Evolutionary conservation across 2,329 filamentous ascomycete species (phyloP).

Genomic region (Aspergillus sp.): DNA sequence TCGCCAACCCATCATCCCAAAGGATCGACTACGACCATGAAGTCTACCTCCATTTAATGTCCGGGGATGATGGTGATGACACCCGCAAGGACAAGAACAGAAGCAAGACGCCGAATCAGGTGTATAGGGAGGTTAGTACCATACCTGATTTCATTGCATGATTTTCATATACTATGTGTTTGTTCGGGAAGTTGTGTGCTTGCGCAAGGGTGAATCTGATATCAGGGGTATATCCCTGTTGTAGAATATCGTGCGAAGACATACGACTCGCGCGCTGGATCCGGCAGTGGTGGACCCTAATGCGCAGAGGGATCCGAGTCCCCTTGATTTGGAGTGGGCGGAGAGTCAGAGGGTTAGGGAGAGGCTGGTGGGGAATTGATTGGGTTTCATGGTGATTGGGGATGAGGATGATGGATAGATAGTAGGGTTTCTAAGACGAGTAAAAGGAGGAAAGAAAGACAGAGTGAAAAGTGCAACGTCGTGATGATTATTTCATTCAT

Average conservation of each 20-base stretch:
- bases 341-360: slow-evolving; percentile 23
- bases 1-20: slow-evolving; percentile 19
- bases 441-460: background rate
- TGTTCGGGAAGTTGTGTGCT: no score
- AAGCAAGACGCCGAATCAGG: slow-evolving; percentile 33
- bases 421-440: background rate
- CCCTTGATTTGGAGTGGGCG: slow-evolving; percentile 32
- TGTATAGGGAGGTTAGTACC: slow-evolving; percentile 32
- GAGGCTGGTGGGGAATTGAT: slow-evolving; percentile 6
- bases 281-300: slow-evolving; percentile 31
- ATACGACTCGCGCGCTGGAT: slow-evolving; percentile 26
- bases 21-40: slow-evolving; percentile 36
- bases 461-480: background rate
- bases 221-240: no score
- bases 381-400: no score
- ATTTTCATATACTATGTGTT: no score
- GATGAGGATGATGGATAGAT: no score
- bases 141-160: background rate
- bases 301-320: slow-evolving; percentile 24
- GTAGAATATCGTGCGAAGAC: slow-evolving; percentile 2
- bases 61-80: slow-evolving; percentile 15
- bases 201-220: no score
- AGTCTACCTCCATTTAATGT: slow-evolving; percentile 32
- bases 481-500: background rate
- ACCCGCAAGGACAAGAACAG: slow-evolving; percentile 10